A percentile compares a stretch with the other conserved stretches of the same genome.
These are phyloP conservation scores for Huiozyma naganishii DNA, from an alignment of 805 yeast genomes.

Conservation along the genomic window DNA sequence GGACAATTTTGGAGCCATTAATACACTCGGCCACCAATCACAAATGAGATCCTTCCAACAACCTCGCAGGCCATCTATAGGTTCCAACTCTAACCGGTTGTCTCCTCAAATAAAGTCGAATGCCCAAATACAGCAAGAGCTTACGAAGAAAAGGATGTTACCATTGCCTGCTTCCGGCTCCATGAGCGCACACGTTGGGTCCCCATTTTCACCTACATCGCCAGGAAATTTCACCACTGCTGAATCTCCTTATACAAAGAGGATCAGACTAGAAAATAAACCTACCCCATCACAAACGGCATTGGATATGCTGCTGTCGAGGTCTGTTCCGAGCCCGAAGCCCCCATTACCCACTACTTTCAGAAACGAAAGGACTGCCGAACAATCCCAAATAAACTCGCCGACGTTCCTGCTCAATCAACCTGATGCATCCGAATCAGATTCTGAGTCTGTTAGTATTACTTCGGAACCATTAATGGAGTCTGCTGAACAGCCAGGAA, in stretches of 20 bases:
- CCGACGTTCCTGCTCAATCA: constrained; percentile 1
- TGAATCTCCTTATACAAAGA: constrained; percentile 15
- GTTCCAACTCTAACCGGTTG: not conserved
- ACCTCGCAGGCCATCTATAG: not conserved
- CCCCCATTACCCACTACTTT: not conserved
- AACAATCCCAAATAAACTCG: not conserved
- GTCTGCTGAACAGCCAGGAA: too few species aligned
- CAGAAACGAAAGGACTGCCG: not conserved
- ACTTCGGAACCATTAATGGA: not conserved
- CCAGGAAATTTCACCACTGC: constrained; percentile 6
- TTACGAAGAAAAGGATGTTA: constrained; percentile 4
- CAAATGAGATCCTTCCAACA: not conserved
- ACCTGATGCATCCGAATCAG: not conserved
- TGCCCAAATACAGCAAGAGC: not conserved
- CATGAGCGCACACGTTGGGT: constrained; percentile 1
- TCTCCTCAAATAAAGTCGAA: not conserved
- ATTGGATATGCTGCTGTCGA: constrained; percentile 22
- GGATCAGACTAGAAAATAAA: constrained; percentile 17
- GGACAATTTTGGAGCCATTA: too few species aligned
- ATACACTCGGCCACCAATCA: too few species aligned
- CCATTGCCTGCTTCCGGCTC: constrained; percentile 4
- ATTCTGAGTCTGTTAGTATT: not conserved
- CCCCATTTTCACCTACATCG: constrained; percentile 15
- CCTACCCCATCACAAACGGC: constrained; percentile 25
- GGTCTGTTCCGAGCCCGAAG: constrained; percentile 13